A percentile compares a stretch with the other conserved stretches of the same genome.
These are phyloP conservation scores for Aspergillus sp. DNA, from an alignment of 2,329 filamentous ascomycete genomes.

Conservation along the genomic window DNA sequence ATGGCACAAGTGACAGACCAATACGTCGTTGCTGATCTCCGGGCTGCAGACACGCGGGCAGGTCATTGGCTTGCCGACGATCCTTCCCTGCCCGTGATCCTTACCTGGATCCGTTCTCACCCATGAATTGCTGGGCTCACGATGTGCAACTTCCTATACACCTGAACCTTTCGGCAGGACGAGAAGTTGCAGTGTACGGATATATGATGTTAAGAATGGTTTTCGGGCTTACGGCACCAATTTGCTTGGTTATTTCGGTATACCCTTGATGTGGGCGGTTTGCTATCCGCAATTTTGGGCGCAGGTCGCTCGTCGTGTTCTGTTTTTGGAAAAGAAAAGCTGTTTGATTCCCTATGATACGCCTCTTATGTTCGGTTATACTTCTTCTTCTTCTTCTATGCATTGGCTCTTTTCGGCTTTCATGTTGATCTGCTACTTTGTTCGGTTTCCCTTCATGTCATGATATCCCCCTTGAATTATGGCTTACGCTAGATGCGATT, in stretches of 20 bases:
- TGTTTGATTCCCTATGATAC: neutral
- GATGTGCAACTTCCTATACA: neutral
- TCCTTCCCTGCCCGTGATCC: conserved; percentile 56
- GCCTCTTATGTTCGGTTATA: neutral
- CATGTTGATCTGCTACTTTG: neutral
- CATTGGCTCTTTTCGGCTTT: neutral
- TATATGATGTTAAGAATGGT: conserved; percentile 7
- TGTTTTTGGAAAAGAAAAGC: conserved; percentile 4
- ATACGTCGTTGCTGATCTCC: conserved; percentile 58
- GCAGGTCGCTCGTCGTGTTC: conserved; percentile 20
- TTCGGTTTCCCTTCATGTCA: conserved; percentile 14
- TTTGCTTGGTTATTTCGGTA: conserved; percentile 5
- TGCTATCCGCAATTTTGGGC: conserved; percentile 14
- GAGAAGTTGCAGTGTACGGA: neutral
- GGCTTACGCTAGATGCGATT: conserved; percentile 14
- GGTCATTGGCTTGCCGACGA: conserved; percentile 66
- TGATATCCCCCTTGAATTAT: conserved; percentile 24
- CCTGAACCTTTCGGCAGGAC: neutral
- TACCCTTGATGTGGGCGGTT: conserved; percentile 16
- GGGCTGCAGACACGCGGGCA: conserved; percentile 56
- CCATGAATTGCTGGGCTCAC: conserved; percentile 21
- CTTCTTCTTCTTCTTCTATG: conserved; percentile 7
- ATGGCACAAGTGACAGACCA: conserved; percentile 59
- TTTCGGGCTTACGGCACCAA: conserved; percentile 10
- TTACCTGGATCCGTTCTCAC: conserved; percentile 46